phyloP scores from a whole-genome alignment of 768 basidiomycete species.

The Sistotremastrum suecicum region DNA sequence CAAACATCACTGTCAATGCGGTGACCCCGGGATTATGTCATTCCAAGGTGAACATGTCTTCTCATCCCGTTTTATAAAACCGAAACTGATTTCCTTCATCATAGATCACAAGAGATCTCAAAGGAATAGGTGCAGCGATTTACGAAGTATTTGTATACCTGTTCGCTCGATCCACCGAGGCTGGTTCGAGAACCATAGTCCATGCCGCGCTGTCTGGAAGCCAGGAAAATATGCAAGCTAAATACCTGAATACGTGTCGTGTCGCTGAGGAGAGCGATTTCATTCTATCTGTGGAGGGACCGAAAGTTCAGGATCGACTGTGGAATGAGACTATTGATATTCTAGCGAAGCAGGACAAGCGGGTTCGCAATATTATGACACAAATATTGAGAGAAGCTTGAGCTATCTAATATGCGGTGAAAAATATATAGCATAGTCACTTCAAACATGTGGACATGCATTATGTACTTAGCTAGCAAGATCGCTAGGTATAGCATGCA shows the following conservation, averaged over 20 bases:
- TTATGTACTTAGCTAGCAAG: no score
- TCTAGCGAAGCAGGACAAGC: no score
- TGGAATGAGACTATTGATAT: conserved; percentile 20
- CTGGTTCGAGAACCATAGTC: conserved; percentile 21
- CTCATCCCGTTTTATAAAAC: conserved; percentile 5
- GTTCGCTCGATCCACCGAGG: conserved; percentile 23
- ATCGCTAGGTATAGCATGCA: no score
- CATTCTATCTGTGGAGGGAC: conserved; percentile 19
- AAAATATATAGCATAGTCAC: no score
- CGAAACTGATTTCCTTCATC: no score
- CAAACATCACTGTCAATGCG: conserved; percentile 19
- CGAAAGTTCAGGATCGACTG: conserved; percentile 17
- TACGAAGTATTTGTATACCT: background rate
- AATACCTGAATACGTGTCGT: conserved; percentile 12
- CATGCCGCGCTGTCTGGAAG: conserved; percentile 19
- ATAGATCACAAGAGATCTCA: no score
- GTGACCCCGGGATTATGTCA: conserved; percentile 30
- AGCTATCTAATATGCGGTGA: no score
- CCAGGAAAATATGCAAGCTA: conserved; percentile 18
- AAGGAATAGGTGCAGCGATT: conserved; percentile 13
- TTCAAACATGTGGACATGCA: no score
- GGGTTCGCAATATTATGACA: no score
- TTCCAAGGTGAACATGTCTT: conserved; percentile 17
- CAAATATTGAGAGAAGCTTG: no score
- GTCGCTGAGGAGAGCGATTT: conserved; percentile 22